These are phyloP conservation scores for Aspergillus sparsus DNA, from an alignment of 495 filamentous ascomycete species.

Conservation along the genomic window DNA sequence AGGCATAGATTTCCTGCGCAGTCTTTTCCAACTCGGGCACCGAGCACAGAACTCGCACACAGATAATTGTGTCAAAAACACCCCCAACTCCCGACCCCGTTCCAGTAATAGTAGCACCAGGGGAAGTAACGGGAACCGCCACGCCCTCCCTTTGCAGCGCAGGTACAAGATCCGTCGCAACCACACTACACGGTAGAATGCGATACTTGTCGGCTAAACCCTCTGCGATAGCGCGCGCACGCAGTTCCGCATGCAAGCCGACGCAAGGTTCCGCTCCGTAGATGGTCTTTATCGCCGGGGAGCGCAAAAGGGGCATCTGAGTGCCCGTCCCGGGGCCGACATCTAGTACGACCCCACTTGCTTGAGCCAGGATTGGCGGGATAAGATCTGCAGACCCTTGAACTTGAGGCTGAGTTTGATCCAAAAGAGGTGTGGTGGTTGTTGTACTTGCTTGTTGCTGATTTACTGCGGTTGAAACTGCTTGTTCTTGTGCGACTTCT, in stretches of 20 bases:
- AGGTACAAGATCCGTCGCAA: conserved; percentile 47
- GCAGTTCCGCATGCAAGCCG: conserved; percentile 54
- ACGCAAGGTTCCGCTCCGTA: conserved; percentile 70
- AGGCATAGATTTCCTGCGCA: conserved; percentile 57
- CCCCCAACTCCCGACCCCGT: conserved; percentile 25
- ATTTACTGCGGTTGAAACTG: neutral
- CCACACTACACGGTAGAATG: conserved; percentile 62
- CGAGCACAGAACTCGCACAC: conserved; percentile 70
- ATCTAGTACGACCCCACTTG: conserved; percentile 46
- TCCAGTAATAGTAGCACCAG: neutral
- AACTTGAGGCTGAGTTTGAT: conserved; percentile 5
- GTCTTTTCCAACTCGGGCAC: conserved; percentile 63
- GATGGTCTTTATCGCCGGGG: conserved; percentile 53
- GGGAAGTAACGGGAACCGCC: neutral
- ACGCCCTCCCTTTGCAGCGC: conserved; percentile 47
- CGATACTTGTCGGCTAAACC: conserved; percentile 62
- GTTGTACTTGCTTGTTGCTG: neutral
- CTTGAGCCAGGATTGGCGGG: conserved; percentile 39
- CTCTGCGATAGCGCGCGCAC: conserved; percentile 42
- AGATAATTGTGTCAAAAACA: conserved; percentile 67
- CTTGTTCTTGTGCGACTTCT: neutral
- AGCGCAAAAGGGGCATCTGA: conserved; percentile 47
- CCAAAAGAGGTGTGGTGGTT: neutral
- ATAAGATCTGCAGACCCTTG: conserved; percentile 39
- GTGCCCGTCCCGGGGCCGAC: conserved; percentile 54